phyloP scores from a whole-genome alignment of 106 monocot genomes.

The Hemerocallis citrina region DNA sequence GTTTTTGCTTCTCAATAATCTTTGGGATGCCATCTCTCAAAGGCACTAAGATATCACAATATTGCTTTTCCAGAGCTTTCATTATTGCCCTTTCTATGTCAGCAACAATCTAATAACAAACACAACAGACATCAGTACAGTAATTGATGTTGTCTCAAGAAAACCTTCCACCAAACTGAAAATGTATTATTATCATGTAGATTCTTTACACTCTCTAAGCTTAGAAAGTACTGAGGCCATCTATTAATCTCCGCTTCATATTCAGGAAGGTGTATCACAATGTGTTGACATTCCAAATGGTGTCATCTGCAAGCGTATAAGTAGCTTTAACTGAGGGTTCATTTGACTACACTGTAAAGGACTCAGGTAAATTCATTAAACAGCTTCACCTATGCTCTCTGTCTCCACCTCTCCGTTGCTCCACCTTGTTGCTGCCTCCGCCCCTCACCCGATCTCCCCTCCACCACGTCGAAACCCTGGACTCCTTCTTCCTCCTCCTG shows the following conservation, averaged over 20 bases:
- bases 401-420: no score
- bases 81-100: conserved; percentile 67
- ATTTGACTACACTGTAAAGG: no score
- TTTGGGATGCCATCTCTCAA: conserved; percentile 77
- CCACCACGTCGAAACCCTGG: no score
- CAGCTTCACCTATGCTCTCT: no score
- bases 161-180: background rate
- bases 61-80: conserved; percentile 76
- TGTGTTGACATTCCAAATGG: conserved; percentile 34
- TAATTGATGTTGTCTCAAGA: no score
- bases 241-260: conserved; percentile 72
- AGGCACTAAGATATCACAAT: conserved; percentile 58
- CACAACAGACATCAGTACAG: background rate
- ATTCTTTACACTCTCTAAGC: conserved; percentile 66
- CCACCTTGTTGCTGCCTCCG: no score
- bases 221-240: conserved; percentile 88
- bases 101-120: conserved; percentile 41
- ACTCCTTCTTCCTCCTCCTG: no score
- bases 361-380: no score
- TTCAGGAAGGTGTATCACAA: conserved; percentile 50
- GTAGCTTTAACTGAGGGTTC: no score
- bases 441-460: no score
- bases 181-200: background rate
- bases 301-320: conserved; percentile 32
- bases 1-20: conserved; percentile 86